Base-by-base conservation (phyloP, 371 early-diverging fungal species). In the Actinomucor elegans region DNA sequence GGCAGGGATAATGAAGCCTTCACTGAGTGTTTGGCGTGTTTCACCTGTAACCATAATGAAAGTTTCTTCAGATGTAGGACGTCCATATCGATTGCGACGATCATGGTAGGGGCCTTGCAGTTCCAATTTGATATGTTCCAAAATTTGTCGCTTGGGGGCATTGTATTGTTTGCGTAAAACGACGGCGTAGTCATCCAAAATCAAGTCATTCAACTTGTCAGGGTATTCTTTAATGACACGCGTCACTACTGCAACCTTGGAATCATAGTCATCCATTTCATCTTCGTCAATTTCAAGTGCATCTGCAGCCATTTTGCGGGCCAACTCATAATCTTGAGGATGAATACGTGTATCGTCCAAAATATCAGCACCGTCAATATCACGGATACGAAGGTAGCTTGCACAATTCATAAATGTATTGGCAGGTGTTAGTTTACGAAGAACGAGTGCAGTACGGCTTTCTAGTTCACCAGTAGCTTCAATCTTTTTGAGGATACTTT, bases 261-360 rank as follows among this genome's bases (percentile, higher is more conserved):
- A 75, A 58, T 78, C 88, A 27, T 80, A 85, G 32, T 88, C 90
- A 8, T 91, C 90, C 59, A 83, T 83, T 17, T 81, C 86, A 31
- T 84, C 86, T 40, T 92, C 96, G 45, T 97, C 97, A 42, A 94
- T 83, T 57, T 97, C 98, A 31, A 97, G 72, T 0, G 98, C 98
- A 66, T 96, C 97, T 8, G 93, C 90, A 4, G 95, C 98, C 96
- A 98, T 96, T 67, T 99, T 96, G 26, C 97, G 83, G 1, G 98
- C 98, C 32, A 96, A 71, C 20, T 88, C 89, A 58, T 99, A 99
- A 66, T 97, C 92, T 66, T 94, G 91, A 8, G 95, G 96, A 64
- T 97, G 98, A 35, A 99, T 92, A 26, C 98, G 87, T 20, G 97
- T 99, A 56, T 88, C 88, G 65, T 99, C 99, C 33, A 99, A 77